Percentiles rank a stretch among this genome's conserved stretches.
phyloP scores from a whole-genome alignment of 2,329 filamentous ascomycete genomes.

The Hypoxylon sp. region DNA sequence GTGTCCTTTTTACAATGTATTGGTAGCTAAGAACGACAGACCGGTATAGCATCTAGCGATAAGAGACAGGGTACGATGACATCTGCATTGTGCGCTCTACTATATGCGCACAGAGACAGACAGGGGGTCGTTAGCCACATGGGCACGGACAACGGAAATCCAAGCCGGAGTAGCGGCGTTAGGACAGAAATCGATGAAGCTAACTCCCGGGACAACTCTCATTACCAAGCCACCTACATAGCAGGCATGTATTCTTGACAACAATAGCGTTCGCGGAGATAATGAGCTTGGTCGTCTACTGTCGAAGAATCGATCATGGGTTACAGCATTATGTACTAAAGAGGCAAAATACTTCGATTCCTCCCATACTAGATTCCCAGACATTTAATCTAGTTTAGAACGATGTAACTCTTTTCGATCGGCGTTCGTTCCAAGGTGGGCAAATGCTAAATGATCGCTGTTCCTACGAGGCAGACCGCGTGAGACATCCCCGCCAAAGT shows the following conservation, averaged over 20 bases:
- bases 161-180: conserved; percentile 13
- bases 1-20: conserved; percentile 10
- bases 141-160: conserved; percentile 11
- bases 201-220: conserved; percentile 12
- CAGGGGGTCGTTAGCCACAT: conserved; percentile 24
- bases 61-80: conserved; percentile 34
- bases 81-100: conserved; percentile 21
- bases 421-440: conserved; percentile 26
- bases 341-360: conserved; percentile 20
- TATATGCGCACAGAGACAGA: background rate
- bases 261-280: background rate
- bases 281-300: background rate
- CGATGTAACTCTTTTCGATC: conserved; percentile 36
- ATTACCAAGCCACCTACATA: background rate
- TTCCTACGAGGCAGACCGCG: conserved; percentile 39
- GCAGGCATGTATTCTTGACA: background rate
- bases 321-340: background rate
- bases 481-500: conserved; percentile 24
- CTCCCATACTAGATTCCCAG: conserved; percentile 21
- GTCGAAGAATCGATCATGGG: background rate
- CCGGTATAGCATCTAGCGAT: conserved; percentile 33
- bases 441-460: conserved; percentile 38
- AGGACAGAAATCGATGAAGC: background rate
- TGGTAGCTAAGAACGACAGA: conserved; percentile 9
- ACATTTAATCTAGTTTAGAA: conserved; percentile 1